Evolutionary conservation across 805 yeast genomes (phyloP).

Genomic region (Candida andamanensis): DNA sequence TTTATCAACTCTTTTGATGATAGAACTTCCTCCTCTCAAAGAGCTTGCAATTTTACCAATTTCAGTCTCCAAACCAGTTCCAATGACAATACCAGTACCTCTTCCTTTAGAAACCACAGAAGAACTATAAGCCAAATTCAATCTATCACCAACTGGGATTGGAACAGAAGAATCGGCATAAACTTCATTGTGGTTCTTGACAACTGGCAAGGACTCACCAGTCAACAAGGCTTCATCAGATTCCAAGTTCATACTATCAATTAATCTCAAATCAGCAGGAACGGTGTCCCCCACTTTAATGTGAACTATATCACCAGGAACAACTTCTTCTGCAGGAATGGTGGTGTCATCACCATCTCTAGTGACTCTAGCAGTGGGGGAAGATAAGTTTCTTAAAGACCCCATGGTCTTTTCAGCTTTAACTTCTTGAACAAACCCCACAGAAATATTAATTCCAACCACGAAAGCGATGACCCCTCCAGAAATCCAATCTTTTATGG

Average conservation of each 20-base stretch:
- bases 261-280: constrained; percentile 39
- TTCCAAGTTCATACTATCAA: constrained; percentile 32
- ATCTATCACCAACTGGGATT: constrained; percentile 33
- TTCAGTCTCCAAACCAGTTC: constrained; percentile 37
- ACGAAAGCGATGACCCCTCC: constrained; percentile 45
- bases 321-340: constrained; percentile 38
- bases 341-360: constrained; percentile 35
- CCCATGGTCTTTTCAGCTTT: constrained; percentile 50
- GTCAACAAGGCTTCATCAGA: constrained; percentile 44
- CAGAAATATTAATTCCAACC: constrained; percentile 40
- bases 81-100: constrained; percentile 34
- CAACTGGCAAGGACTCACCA: constrained; percentile 32
- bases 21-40: constrained; percentile 19
- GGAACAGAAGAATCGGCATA: constrained; percentile 34
- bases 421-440: constrained; percentile 47
- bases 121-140: constrained; percentile 30
- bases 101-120: constrained; percentile 40
- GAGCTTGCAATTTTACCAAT: constrained; percentile 38
- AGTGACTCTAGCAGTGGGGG: constrained; percentile 43
- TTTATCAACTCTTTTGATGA: constrained; percentile 31
- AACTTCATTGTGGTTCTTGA: constrained; percentile 27
- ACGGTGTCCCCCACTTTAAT: constrained; percentile 38
- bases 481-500: constrained; percentile 35
- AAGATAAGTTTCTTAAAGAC: constrained; percentile 41
- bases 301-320: constrained; percentile 40